phyloP scores from a whole-genome alignment of 352 stramenopile species.

The Phytophthora tubulina region DNA sequence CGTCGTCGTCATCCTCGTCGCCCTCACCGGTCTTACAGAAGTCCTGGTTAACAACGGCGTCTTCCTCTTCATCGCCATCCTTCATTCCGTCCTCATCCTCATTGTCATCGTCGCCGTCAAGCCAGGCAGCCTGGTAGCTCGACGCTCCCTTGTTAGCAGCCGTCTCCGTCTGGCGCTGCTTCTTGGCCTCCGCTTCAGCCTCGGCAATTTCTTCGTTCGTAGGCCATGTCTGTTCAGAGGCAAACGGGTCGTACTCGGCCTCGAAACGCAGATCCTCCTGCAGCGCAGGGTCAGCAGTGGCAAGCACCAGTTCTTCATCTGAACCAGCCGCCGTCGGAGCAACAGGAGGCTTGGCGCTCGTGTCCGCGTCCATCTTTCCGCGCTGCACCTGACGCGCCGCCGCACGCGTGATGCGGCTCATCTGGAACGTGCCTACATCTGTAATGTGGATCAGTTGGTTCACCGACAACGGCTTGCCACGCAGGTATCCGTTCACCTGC shows the following conservation, averaged over 20 bases:
- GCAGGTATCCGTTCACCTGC: conserved; percentile 95
- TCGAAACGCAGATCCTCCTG: conserved; percentile 89
- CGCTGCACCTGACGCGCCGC: conserved; percentile 55
- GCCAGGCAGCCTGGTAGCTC: conserved; percentile 96
- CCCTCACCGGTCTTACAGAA: conserved; percentile 84
- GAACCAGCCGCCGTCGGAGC: conserved; percentile 25
- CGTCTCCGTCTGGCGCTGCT: conserved; percentile 55
- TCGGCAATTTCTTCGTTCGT: conserved; percentile 96
- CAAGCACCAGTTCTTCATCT: conserved; percentile 64
- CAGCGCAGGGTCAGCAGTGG: conserved; percentile 63
- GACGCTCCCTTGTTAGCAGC: conserved; percentile 77
- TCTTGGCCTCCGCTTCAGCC: conserved; percentile 72
- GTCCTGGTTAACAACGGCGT: conserved; percentile 64
- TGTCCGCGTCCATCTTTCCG: conserved; percentile 48
- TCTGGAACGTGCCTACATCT: conserved; percentile 95
- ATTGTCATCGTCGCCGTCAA: conserved; percentile 81
- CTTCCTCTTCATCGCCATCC: conserved; percentile 61
- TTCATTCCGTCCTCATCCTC: conserved; percentile 72
- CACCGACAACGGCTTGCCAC: conserved; percentile 94
- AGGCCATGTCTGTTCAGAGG: conserved; percentile 98
- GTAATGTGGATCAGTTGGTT: conserved; percentile 98
- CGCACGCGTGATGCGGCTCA: conserved; percentile 76
- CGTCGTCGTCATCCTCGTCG: conserved; percentile 67
- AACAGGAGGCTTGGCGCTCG: conserved; percentile 32
- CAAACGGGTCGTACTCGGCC: conserved; percentile 94